Conservation (phyloP, 306 rosid species). For the Cicer bijugum region DNA sequence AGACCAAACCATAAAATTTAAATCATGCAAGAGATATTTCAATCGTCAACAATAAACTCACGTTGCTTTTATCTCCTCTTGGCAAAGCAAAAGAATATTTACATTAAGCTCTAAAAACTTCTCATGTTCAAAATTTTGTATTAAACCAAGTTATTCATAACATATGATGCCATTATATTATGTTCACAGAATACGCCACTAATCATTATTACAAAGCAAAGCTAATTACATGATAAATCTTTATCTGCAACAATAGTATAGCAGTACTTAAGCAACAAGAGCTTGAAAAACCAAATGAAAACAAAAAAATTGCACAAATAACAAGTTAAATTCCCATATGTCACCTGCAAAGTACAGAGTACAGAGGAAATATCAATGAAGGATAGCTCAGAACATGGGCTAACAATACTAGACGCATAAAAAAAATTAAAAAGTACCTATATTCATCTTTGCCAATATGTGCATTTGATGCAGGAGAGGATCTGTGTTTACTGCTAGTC, state of each 20-base stretch:
- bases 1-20: slow-evolving; percentile 29
- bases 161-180: background rate
- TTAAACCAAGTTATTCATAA: background rate
- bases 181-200: slow-evolving; percentile 10
- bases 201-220: slow-evolving; percentile 9
- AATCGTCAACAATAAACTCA: slow-evolving; percentile 23
- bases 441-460: slow-evolving; percentile 68
- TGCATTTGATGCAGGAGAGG: slow-evolving; percentile 71
- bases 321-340: slow-evolving; percentile 7
- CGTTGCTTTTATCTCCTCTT: background rate
- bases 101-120: background rate
- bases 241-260: slow-evolving; percentile 3
- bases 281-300: slow-evolving; percentile 8
- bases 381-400: background rate
- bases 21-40: slow-evolving; percentile 20
- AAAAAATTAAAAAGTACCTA: slow-evolving; percentile 54
- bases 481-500: slow-evolving; percentile 65
- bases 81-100: background rate
- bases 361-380: slow-evolving; percentile 24
- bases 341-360: background rate
- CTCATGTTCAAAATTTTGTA: background rate
- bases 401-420: slow-evolving; percentile 21
- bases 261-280: slow-evolving; percentile 9
- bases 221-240: slow-evolving; percentile 23
- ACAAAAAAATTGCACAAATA: slow-evolving; percentile 9